phyloP scores from a whole-genome alignment of 176 grass and related monocot genomes.

The Eremochloa ophiuroides region DNA sequence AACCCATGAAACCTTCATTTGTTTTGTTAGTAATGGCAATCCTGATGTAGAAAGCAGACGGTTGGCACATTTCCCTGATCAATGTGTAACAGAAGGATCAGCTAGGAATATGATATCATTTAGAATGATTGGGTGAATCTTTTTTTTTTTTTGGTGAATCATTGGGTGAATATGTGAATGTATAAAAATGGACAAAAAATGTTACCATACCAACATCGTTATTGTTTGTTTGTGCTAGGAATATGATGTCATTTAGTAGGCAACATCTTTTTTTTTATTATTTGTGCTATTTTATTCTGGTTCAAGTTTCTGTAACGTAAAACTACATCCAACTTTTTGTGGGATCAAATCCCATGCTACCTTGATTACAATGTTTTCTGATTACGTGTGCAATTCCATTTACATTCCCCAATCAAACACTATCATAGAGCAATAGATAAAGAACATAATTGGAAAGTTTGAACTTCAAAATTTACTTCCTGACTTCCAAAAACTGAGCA shows the following conservation, averaged over 20 bases:
- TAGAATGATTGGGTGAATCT: not conserved
- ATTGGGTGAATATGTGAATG: too few species aligned
- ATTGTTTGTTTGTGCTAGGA: too few species aligned
- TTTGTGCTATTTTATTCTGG: not conserved
- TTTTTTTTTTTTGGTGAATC: too few species aligned
- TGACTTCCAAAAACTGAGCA: not conserved
- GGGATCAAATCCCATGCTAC: too few species aligned
- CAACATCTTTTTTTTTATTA: not conserved
- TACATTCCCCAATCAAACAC: too few species aligned
- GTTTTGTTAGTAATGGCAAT: slow-evolving; percentile 71
- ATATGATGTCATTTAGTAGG: too few species aligned
- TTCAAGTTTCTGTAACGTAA: too few species aligned
- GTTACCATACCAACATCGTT: not conserved
- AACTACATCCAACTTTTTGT: too few species aligned
- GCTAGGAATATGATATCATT: not conserved
- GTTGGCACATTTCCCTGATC: slow-evolving; percentile 90
- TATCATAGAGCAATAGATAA: too few species aligned
- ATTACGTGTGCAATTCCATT: too few species aligned
- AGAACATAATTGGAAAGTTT: not conserved
- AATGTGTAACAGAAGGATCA: slow-evolving; percentile 24
- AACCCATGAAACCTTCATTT: slow-evolving; percentile 76
- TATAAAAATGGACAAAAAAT: not conserved
- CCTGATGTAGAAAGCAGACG: slow-evolving; percentile 82
- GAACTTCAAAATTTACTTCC: not conserved
- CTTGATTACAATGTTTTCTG: too few species aligned